These are phyloP conservation scores for Botrytis galanthina DNA, from an alignment of 2,329 filamentous ascomycete genomes.

Conservation along the genomic window DNA sequence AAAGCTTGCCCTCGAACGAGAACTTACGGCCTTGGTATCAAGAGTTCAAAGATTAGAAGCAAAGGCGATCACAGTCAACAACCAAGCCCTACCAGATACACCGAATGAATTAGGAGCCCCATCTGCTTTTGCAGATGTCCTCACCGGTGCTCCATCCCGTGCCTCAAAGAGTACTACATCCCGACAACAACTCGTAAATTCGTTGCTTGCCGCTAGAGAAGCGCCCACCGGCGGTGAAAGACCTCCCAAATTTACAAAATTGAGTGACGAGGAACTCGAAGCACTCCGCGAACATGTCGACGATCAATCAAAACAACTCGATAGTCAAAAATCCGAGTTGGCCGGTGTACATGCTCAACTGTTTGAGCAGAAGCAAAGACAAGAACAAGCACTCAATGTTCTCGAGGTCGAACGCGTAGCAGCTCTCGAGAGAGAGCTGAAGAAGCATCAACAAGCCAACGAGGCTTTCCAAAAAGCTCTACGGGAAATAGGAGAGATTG, in stretches of 20 bases:
- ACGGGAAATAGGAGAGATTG: conserved; percentile 94
- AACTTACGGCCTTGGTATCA: conserved; percentile 74
- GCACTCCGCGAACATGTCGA: conserved; percentile 88
- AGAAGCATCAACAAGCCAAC: conserved; percentile 97
- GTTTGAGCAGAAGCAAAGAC: conserved; percentile 78
- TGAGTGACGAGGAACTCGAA: conserved; percentile 79
- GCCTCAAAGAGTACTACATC: conserved; percentile 37
- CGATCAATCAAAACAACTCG: conserved; percentile 90
- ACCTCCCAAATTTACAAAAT: conserved; percentile 40
- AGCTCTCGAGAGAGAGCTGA: conserved; percentile 85
- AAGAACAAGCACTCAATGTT: conserved; percentile 76
- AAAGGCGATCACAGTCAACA: conserved; percentile 61
- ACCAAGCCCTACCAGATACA: conserved; percentile 69
- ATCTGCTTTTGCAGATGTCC: conserved; percentile 59
- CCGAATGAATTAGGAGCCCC: conserved; percentile 72
- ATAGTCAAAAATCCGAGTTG: conserved; percentile 82
- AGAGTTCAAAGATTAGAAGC: conserved; percentile 82
- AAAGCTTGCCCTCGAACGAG: conserved; percentile 77
- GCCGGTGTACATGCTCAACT: conserved; percentile 83
- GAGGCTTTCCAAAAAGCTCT: conserved; percentile 97
- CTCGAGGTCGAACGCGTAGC: conserved; percentile 87
- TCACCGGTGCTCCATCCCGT: conserved; percentile 38
- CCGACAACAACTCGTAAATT: conserved; percentile 44
- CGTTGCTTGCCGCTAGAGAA: conserved; percentile 37
- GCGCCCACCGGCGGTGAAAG: conserved; percentile 32